phyloP scores from a whole-genome alignment of 805 yeast species.

The Schwanniomyces occidentalis region DNA sequence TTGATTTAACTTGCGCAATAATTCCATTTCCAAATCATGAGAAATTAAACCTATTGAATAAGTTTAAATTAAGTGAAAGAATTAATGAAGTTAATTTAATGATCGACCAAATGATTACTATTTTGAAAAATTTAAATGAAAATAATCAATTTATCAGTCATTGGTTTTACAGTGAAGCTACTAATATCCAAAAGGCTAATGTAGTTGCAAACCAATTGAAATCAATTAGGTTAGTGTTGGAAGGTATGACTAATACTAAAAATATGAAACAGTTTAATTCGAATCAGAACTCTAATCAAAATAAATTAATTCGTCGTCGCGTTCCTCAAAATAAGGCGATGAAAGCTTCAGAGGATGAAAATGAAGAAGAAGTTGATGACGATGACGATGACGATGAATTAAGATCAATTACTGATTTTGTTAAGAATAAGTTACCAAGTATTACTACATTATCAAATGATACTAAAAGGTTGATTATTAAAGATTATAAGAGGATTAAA shows the following conservation, averaged over 20 bases:
- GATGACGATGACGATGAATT: constrained; percentile 49
- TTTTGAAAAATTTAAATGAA: constrained; percentile 36
- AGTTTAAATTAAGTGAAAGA: constrained; percentile 34
- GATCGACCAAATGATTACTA: constrained; percentile 32
- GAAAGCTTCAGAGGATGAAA: constrained; percentile 10
- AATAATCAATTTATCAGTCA: constrained; percentile 39
- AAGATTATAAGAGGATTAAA: constrained; percentile 56
- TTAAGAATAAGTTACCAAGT: constrained; percentile 36
- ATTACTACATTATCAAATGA: constrained; percentile 35
- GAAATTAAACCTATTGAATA: constrained; percentile 40
- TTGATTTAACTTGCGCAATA: constrained; percentile 51
- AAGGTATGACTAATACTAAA: constrained; percentile 39
- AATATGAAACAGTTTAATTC: constrained; percentile 4
- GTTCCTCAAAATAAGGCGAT: constrained; percentile 5
- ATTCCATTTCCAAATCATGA: constrained; percentile 50
- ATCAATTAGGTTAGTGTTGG: constrained; percentile 50
- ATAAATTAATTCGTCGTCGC: constrained; percentile 17
- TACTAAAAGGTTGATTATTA: constrained; percentile 39
- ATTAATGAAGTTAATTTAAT: constrained; percentile 28
- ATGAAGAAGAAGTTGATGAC: constrained; percentile 38
- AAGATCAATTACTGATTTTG: constrained; percentile 34
- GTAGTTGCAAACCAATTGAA: constrained; percentile 57
- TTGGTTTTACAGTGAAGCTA: constrained; percentile 50
- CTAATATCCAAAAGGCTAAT: constrained; percentile 52
- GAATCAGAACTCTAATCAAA: constrained; percentile 6